phyloP scores from a whole-genome alignment of 2,329 filamentous ascomycete species.

The Chalaropsis ovoidea region DNA sequence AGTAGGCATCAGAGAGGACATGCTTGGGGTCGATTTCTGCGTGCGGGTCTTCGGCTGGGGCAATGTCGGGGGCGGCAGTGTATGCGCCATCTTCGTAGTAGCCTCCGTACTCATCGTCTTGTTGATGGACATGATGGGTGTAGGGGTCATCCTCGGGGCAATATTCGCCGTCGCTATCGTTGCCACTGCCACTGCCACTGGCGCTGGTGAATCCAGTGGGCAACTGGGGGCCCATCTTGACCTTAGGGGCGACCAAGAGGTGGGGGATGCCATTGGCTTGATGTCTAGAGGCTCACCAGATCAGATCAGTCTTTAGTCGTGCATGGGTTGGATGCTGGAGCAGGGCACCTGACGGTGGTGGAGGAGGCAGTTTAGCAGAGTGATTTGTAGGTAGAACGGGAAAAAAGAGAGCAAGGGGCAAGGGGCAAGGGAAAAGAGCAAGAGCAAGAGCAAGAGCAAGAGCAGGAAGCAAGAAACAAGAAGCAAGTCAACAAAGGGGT shows the following conservation, averaged over 20 bases:
- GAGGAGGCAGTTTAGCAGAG: conserved; percentile 1
- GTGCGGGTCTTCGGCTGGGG: conserved; percentile 30
- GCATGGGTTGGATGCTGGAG: too few relatives aligned
- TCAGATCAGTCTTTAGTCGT: conserved; percentile 37
- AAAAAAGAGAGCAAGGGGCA: not conserved
- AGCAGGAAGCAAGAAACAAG: too few relatives aligned
- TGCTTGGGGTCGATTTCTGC: conserved; percentile 32
- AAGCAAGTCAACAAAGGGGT: conserved; percentile 12
- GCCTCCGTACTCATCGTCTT: conserved; percentile 39
- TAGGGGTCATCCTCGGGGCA: conserved; percentile 31
- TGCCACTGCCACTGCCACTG: conserved; percentile 13
- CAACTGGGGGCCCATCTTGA: conserved; percentile 40
- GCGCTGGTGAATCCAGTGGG: conserved; percentile 32
- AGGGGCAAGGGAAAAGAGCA: conserved; percentile 17
- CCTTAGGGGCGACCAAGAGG: conserved; percentile 54
- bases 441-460: too few relatives aligned
- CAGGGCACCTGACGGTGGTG: not conserved
- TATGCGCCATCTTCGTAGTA: conserved; percentile 74
- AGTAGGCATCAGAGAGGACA: conserved; percentile 55
- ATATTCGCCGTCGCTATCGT: conserved; percentile 26
- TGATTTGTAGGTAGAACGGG: not conserved
- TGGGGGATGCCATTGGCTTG: conserved; percentile 67
- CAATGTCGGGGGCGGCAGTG: conserved; percentile 46
- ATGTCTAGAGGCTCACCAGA: conserved; percentile 46
- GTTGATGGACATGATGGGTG: conserved; percentile 28